A percentile compares a stretch with the other conserved stretches of the same genome.
phyloP scores from a whole-genome alignment of 1,284 basidiomycete species.

The Phellinidium pouzarii region DNA sequence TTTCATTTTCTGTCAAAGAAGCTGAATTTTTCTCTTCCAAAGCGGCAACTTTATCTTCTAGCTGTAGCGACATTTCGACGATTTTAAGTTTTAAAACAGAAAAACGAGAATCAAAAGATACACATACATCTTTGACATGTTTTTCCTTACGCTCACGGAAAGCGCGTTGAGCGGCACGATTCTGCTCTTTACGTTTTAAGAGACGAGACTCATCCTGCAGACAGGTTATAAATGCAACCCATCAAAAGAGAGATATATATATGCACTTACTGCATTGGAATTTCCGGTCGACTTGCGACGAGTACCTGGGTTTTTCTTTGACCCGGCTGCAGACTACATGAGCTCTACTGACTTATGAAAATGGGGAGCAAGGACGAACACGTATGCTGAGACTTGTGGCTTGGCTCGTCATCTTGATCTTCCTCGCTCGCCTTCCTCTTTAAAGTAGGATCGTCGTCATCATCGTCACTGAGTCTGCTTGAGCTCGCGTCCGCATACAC shows the following conservation, averaged over 20 bases:
- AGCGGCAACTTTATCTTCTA: slow-evolving; percentile 77
- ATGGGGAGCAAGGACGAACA: slow-evolving; percentile 37
- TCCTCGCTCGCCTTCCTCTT: slow-evolving; percentile 71
- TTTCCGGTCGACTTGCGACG: slow-evolving; percentile 40
- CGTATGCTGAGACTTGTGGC: slow-evolving; percentile 58
- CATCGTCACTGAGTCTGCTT: slow-evolving; percentile 26
- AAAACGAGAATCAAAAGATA: slow-evolving; percentile 10
- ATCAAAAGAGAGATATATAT: slow-evolving; percentile 4
- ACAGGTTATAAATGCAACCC: slow-evolving; percentile 17
- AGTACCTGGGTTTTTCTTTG: slow-evolving; percentile 24
- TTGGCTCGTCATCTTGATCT: slow-evolving; percentile 49
- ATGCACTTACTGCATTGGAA: slow-evolving; percentile 35
- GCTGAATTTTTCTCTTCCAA: slow-evolving; percentile 70
- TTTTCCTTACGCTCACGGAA: slow-evolving; percentile 85
- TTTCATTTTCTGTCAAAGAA: slow-evolving; percentile 65
- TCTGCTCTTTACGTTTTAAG: slow-evolving; percentile 81
- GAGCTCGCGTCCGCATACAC: slow-evolving; percentile 31
- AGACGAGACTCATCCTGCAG: slow-evolving; percentile 63
- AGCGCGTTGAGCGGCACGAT: slow-evolving; percentile 78
- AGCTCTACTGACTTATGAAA: slow-evolving; percentile 10
- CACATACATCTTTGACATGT: slow-evolving; percentile 79
- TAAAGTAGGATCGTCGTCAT: slow-evolving; percentile 38
- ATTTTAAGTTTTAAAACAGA: slow-evolving; percentile 1
- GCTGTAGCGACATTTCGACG: slow-evolving; percentile 34
- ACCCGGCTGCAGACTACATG: slow-evolving; percentile 19